Base-by-base conservation (phyloP, 371 early-diverging fungal genomes). In the Dichotomocladium elegans region DNA sequence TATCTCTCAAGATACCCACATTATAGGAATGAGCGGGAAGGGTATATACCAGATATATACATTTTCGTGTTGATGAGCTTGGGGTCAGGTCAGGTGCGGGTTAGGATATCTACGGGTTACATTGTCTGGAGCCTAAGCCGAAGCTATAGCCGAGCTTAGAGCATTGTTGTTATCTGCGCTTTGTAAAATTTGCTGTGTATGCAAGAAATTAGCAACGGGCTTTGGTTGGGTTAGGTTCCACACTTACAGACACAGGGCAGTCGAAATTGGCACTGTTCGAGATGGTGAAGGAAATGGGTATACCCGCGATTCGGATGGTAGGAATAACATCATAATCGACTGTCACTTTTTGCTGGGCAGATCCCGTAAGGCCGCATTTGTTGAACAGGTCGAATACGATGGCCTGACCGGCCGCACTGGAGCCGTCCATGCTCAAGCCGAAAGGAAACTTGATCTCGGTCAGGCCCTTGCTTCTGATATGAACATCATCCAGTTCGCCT, bases 271-370 rank as follows among this genome's bases (percentile, higher is more conserved):
- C 67, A 8, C 58, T 46, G 12, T 62, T 60, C 4, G 66, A 64
- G 41, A 72, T 70, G 8, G 79, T 71, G 21, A 71, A 58, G 25
- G 71, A 66, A 41, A 82, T 79, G n/a, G 61, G 53, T 34, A 82
- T 73, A 17, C 70, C 71, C 31, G 75, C 51, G 29, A 82, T 63
- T 21, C 53, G 70, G 29, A 79, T 55, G 1, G 78, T 80, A 22
- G 81, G 69, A 3, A 56, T 72, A 4, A 82, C 66, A 24, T 80
- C 70, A 42, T 82, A 82, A 56, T 82, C 72, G 49, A 82, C 57
- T 15, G 61, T 61, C 34, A 82, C 61, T 3, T 66, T 55, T 19
- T 42, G 19, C 1, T 42, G 28, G 3, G 47, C 27, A 3, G 70
- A 70, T 9, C 65, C 68, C 2, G 56, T 26, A 6, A 74, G 19